These are phyloP conservation scores for Colletotrichum gloeosporioides DNA, from an alignment of 2,329 filamentous ascomycete species.

Conservation along the genomic window DNA sequence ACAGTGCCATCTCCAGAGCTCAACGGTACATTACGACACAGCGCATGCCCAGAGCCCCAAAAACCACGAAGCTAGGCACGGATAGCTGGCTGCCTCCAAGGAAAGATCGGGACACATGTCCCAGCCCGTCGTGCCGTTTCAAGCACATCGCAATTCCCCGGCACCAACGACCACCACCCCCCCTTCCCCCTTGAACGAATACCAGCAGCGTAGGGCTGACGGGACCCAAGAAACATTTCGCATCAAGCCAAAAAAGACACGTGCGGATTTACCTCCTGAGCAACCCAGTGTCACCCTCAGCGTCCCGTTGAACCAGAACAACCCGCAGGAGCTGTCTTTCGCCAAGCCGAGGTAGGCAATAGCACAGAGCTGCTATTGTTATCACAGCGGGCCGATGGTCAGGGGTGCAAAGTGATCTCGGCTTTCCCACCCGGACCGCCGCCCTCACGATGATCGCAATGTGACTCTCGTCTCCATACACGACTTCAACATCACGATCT, in stretches of 20 bases:
- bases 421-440: not conserved
- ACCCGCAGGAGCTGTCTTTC: not conserved
- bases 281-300: not conserved
- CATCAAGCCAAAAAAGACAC: not conserved
- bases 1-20: not conserved
- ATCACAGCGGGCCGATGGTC: not conserved
- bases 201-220: not conserved
- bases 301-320: not conserved
- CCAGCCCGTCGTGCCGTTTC: not conserved
- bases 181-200: not conserved
- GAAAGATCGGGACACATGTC: not conserved
- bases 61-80: not conserved
- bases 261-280: not conserved
- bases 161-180: not conserved
- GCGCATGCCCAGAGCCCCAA: not conserved
- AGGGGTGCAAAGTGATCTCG: not conserved
- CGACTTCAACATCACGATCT: not conserved
- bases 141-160: not conserved
- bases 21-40: not conserved
- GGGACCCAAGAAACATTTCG: not conserved
- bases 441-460: not conserved
- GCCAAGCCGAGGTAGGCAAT: not conserved
- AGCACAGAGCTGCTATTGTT: not conserved
- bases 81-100: not conserved
- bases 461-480: not conserved